A percentile compares a stretch with the other conserved stretches of the same genome.
phyloP scores from a whole-genome alignment of 495 filamentous ascomycete genomes.

The Neurospora intermedia region DNA sequence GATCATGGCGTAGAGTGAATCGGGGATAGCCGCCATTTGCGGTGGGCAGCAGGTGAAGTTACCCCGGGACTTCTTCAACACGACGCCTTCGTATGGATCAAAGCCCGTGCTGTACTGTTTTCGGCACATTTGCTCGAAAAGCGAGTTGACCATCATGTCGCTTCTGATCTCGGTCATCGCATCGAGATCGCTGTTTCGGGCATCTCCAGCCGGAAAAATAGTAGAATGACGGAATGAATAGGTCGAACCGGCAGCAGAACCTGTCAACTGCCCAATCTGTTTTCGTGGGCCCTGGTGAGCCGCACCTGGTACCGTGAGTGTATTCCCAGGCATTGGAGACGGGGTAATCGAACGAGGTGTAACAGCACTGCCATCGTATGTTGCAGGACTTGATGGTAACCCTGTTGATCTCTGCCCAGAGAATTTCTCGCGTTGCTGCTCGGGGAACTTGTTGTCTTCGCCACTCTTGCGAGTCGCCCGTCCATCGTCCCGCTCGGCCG shows the following conservation, averaged over 20 bases:
- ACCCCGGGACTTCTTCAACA: conserved; percentile 45
- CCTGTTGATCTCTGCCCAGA: neutral
- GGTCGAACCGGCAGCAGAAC: neutral
- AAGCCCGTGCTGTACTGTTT: conserved; percentile 44
- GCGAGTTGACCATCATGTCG: conserved; percentile 50
- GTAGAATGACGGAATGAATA: conserved; percentile 23
- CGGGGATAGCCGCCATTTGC: conserved; percentile 36
- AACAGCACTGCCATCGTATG: neutral
- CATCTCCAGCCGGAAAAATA: conserved; percentile 36
- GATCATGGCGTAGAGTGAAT: conserved; percentile 41
- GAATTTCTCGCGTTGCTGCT: neutral
- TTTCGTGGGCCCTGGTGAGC: conserved; percentile 1
- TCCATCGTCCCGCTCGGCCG: neutral
- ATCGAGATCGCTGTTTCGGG: conserved; percentile 29
- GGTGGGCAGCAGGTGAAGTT: conserved; percentile 45
- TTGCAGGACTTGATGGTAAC: neutral
- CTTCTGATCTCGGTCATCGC: conserved; percentile 41
- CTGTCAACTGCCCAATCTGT: neutral
- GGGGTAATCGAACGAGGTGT: neutral
- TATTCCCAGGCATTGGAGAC: conserved; percentile 2
- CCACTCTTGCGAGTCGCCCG: neutral
- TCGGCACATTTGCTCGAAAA: conserved; percentile 50
- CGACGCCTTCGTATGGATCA: conserved; percentile 46
- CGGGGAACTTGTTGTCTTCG: neutral
- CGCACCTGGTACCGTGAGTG: conserved; percentile 8